Conservation (phyloP, 345 rosid species). For the Cochlearia excelsa region DNA sequence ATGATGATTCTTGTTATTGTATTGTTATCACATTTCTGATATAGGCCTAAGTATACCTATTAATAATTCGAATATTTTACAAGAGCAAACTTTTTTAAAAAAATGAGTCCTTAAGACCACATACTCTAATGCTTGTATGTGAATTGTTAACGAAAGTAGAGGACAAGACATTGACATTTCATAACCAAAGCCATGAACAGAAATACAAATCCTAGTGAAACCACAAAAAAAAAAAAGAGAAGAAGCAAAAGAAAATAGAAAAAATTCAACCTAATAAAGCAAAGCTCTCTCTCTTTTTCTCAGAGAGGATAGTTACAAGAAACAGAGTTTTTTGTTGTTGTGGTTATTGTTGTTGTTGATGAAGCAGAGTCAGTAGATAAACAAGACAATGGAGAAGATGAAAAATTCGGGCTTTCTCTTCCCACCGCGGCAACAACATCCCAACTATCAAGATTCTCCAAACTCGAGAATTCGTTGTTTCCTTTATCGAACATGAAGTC, state of each 20-base stretch:
- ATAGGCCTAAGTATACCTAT: too few species aligned
- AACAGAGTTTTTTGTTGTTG: constrained; percentile 42
- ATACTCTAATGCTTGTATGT: too few species aligned
- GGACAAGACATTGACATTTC: constrained; percentile 30
- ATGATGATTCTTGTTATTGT: too few species aligned
- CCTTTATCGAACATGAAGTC: constrained; percentile 62
- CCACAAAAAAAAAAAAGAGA: neutral
- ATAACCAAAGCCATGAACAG: constrained; percentile 31
- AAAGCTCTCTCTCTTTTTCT: constrained; percentile 28
- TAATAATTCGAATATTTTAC: too few species aligned
- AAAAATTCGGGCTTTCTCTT: constrained; percentile 38
- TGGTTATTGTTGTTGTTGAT: constrained; percentile 37
- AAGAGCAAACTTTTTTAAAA: too few species aligned
- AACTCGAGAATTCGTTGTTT: constrained; percentile 19
- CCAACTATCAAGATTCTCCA: constrained; percentile 32
- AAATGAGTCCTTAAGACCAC: too few species aligned
- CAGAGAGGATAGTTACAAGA: constrained; percentile 54
- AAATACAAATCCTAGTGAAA: constrained; percentile 30
- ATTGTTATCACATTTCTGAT: too few species aligned
- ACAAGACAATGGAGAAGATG: constrained; percentile 36
- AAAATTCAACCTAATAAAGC: constrained; percentile 12
- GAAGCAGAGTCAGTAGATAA: constrained; percentile 38
- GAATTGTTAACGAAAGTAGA: too few species aligned
- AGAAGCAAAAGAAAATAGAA: constrained; percentile 20
- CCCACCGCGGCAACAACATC: constrained; percentile 28